Evolutionary conservation across 1,139 yeast genomes (phyloP).

Genomic region (Yamadazyma diospyri): DNA sequence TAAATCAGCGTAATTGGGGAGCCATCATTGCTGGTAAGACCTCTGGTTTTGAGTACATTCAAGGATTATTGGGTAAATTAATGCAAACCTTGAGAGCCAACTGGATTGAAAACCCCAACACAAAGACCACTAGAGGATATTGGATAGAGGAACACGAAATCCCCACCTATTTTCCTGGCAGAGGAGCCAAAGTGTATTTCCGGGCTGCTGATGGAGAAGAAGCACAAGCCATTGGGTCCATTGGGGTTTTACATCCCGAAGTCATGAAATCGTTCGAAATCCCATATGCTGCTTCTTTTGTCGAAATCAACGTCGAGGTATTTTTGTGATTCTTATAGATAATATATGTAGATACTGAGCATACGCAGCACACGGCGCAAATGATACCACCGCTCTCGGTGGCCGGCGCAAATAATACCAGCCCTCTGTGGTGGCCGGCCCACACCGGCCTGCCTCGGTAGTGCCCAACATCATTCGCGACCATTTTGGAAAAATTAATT

Average conservation of each 20-base stretch:
- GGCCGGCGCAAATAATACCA: no score
- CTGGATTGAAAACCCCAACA: slow-evolving; percentile 62
- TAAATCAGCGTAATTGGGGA: slow-evolving; percentile 91
- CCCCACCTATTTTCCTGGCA: slow-evolving; percentile 89
- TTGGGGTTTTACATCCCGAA: slow-evolving; percentile 96
- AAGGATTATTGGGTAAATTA: slow-evolving; percentile 90
- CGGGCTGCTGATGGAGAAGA: slow-evolving; percentile 59
- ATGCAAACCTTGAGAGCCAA: slow-evolving; percentile 94
- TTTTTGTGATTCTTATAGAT: slow-evolving; percentile 35
- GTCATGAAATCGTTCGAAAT: slow-evolving; percentile 84
- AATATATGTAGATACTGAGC: background rate
- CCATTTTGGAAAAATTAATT: background rate
- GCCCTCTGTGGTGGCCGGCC: no score
- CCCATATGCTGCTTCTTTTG: slow-evolving; percentile 88
- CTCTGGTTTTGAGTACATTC: slow-evolving; percentile 91
- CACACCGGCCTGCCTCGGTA: no score
- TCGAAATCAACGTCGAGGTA: slow-evolving; percentile 85
- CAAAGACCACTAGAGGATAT: slow-evolving; percentile 66
- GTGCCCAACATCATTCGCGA: no score
- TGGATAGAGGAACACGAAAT: slow-evolving; percentile 77
- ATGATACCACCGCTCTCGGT: no score
- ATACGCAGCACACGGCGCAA: background rate
- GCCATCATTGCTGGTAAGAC: slow-evolving; percentile 93
- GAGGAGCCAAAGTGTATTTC: slow-evolving; percentile 87
- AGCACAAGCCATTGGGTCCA: slow-evolving; percentile 64